Conservation (phyloP, 2,329 filamentous ascomycete genomes). For the Lizonia empirigonia region DNA sequence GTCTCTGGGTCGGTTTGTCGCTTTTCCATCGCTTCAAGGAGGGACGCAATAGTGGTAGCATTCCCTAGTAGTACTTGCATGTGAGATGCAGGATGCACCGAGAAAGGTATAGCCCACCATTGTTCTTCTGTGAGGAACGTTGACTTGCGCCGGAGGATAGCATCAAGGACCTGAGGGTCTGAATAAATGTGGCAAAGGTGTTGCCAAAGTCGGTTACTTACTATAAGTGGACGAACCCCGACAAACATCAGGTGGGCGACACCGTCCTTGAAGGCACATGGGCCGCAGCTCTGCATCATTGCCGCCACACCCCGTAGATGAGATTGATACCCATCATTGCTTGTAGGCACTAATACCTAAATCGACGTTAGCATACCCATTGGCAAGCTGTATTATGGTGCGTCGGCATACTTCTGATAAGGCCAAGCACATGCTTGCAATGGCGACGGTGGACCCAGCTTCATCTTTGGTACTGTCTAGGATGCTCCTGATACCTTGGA, state of each 20-base stretch:
- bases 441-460: conserved; percentile 4
- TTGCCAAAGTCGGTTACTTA: not conserved
- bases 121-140: not conserved
- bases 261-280: not conserved
- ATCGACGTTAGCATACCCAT: not conserved
- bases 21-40: not conserved
- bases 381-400: not conserved
- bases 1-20: not conserved
- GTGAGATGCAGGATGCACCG: not conserved
- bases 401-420: conserved; percentile 3
- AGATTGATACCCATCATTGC: not conserved
- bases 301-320: conserved; percentile 2
- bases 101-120: not conserved
- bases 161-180: not conserved
- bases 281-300: conserved; percentile 2
- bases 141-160: not conserved
- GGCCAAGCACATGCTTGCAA: conserved; percentile 8
- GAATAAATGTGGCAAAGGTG: not conserved
- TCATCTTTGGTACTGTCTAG: not conserved
- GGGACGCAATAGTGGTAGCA: not conserved
- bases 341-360: conserved; percentile 2
- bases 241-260: conserved; percentile 7
- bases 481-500: conserved; percentile 5
- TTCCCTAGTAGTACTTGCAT: not conserved
- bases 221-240: conserved; percentile 2